Base-by-base conservation (phyloP, 495 filamentous ascomycete genomes). In the Beverwykella pulmonaria region DNA sequence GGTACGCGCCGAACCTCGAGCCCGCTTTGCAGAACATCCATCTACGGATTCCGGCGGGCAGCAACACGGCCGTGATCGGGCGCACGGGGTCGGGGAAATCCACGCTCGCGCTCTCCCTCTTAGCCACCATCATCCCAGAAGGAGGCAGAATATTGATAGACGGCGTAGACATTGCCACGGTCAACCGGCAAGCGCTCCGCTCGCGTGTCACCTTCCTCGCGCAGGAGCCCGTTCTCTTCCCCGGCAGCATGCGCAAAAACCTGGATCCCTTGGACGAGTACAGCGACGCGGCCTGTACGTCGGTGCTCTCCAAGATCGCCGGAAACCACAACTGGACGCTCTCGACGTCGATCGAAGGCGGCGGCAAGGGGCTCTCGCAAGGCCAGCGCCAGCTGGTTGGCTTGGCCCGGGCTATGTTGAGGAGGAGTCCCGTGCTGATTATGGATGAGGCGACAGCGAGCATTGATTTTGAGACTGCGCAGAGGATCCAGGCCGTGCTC, bases 381-480 rank as follows among this genome's bases (percentile, higher is more conserved):
- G 86, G 86, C 0, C 85, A 89, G 68, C 73, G 84, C 32, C 86
- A 89, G 63, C 76, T 88, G 1, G 84, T 89, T 26, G 86, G 84
- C 0, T 75, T 89, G 0, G 64, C 69, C 1, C 69, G 86, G 32
- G 85, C 86, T 9, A 78, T 87, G 15, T 72, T 88, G 53, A 77
- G 85, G 26, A 78, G 83, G n/a, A 86, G 80, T 78, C 19, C 59
- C 15, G 61, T 58, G 53, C 41, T 71, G n/a, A 58, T 67, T 17
- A 62, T 47, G 59, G 56, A 50, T 30, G 56, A 76, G 65, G 92
- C 92, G 19, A 96, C 92, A n/a, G 91, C 91, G 17, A 89, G 86
- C 15, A 92, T 96, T 64, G 92, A 96, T 70, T 82, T 82, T 65
- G 86, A 88, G 73, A 94, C 90, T 1, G 89, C 90, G n/a, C 76